Evolutionary conservation across 495 filamentous ascomycete genomes (phyloP), one percentile per base, ranked within the genome.

Genomic region (Talaromyces stipitatus): DNA sequence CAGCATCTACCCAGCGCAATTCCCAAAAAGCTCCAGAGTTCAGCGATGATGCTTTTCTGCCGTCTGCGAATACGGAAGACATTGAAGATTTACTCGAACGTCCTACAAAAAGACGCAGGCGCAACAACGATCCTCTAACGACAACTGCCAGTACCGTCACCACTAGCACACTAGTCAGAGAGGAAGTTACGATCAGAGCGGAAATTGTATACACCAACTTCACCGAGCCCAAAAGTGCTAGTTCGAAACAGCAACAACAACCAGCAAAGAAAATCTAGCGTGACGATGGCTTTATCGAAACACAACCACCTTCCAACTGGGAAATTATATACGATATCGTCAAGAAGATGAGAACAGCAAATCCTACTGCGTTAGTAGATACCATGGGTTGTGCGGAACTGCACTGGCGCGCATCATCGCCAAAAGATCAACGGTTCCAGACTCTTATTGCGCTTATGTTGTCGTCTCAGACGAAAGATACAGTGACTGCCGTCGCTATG

Each of bases 331-430:
- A 97, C 69, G 70, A 78, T 36, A 75, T 82, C 1, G 86, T 91
- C 36, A 85, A 84, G 61, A 80, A 81, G 62, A 97, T 97, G 90
- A 85, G 94, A 2, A 76, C 78, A 55, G 70, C 75, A 11, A 80
- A 81, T 38, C 85, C 87, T n/a, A 76, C 80, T 0, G 94, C 94
- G 3, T 89, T 92, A 2, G 94, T 98, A 1, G 94, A 98, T 72
- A 97, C 95, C 0, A 97, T 98, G 94, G 94, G 94, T 18, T 98
- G 94, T 66, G 90, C 92, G 58, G 82, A 85, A 12, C 78, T 97
- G 11, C 67, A 71, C 53, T 75, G 71, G 73, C 66, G 69, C 7
- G 64, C 63, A 5, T 75, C 73, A 3, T 68, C 69, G 16, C 67
- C 69, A 0, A 58, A 62, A 59, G 89, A 92, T 66, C 83, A 82